phyloP scores from a whole-genome alignment of 139 green algal species.

The Chlorella ohadii region DNA sequence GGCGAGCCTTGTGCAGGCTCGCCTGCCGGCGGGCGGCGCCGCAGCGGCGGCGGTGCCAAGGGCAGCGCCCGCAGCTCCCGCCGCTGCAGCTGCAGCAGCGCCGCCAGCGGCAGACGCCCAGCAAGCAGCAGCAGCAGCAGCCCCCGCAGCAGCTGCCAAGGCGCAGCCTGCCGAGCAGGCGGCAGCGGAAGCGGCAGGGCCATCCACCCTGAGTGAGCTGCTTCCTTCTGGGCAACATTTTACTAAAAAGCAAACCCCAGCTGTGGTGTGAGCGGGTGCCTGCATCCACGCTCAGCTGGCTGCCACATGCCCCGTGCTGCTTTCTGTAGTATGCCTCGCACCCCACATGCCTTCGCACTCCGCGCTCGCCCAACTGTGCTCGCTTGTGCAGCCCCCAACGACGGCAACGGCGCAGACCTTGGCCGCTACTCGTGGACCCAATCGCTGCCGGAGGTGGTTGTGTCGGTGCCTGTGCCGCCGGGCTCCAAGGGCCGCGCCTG shows the following conservation, averaged over 20 bases:
- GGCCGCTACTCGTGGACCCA: conserved; percentile 93
- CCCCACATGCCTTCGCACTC: too few species aligned
- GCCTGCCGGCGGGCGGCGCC: neutral
- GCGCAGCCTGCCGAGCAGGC: neutral
- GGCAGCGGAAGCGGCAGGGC: neutral
- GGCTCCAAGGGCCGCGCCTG: conserved; percentile 75
- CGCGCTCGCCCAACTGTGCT: neutral
- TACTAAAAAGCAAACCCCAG: neutral
- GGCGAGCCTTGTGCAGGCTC: neutral
- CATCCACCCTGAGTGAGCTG: neutral
- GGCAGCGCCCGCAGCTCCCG: neutral
- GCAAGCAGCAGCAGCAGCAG: conserved; percentile 6
- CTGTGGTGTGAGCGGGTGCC: too few species aligned
- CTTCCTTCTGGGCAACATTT: too few species aligned
- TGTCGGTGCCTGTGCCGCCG: conserved; percentile 80
- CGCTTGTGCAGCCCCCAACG: conserved; percentile 72
- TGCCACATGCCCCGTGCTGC: too few species aligned
- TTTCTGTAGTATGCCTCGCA: too few species aligned
- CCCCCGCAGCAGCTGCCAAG: neutral
- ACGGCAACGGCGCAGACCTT: conserved; percentile 88
- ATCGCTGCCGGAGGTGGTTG: conserved; percentile 86
- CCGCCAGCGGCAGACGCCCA: neutral
- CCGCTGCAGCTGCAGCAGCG: neutral
- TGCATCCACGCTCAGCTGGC: too few species aligned
- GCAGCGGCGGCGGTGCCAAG: neutral